Conservation (phyloP, 2,329 filamentous ascomycete species). For the Colletotrichum karsti region DNA sequence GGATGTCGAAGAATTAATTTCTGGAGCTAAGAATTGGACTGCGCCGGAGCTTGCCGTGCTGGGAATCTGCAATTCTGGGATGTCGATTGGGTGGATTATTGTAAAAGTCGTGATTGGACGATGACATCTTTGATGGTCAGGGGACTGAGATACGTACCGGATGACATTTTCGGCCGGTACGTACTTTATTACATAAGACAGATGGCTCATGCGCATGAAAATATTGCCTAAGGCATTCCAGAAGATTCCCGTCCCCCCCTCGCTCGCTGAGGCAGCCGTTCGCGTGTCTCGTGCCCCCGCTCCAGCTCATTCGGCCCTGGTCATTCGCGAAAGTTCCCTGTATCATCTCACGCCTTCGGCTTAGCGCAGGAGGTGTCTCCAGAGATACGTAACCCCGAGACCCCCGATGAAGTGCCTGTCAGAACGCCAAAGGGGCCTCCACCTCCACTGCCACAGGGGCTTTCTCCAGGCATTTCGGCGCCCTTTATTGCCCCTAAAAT, state of each 20-base stretch:
- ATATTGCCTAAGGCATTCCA: background rate
- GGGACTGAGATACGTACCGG: background rate
- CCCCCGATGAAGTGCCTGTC: too few relatives aligned
- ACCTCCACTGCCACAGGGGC: slow-evolving; percentile 9
- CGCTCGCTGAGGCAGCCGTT: background rate
- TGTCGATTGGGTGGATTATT: background rate
- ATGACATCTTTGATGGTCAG: background rate
- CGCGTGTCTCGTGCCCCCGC: background rate
- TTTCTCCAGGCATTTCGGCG: background rate
- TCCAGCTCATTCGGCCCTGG: slow-evolving; percentile 17
- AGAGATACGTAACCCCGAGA: background rate
- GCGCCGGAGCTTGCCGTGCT: slow-evolving; percentile 6
- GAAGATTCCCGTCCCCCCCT: too few relatives aligned
- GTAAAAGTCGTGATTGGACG: background rate
- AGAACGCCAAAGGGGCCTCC: background rate
- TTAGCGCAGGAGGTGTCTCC: background rate
- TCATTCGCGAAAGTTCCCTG: background rate
- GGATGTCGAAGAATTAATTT: slow-evolving; percentile 15
- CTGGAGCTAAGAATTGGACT: background rate
- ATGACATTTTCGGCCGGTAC: background rate
- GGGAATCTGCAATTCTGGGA: background rate
- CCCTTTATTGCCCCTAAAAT: background rate
- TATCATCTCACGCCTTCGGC: background rate
- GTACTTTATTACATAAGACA: background rate
- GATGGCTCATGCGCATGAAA: background rate